These are phyloP conservation scores for Stephanodiscus triporus DNA, from an alignment of 108 stramenopile species.

Conservation along the genomic window DNA sequence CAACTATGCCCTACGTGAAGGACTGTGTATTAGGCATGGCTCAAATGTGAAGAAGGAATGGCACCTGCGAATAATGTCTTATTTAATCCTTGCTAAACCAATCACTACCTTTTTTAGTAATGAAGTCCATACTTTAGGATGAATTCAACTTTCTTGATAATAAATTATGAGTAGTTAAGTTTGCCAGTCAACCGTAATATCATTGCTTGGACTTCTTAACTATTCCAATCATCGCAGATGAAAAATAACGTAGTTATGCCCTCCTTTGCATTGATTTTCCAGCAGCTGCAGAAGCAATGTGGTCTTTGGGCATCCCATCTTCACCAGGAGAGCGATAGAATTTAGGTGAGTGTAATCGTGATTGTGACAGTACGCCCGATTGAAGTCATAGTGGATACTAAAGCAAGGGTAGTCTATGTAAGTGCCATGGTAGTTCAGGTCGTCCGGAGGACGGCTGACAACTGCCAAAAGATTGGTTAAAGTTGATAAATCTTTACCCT, in stretches of 20 bases:
- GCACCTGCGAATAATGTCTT: too few species aligned
- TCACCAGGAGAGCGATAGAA: neutral
- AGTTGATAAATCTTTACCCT: neutral
- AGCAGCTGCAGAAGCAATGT: neutral
- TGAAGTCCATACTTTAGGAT: too few species aligned
- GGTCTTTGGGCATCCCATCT: neutral
- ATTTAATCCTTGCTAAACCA: too few species aligned
- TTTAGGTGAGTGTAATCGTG: constrained; percentile 7
- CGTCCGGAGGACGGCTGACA: constrained; percentile 3
- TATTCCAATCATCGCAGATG: too few species aligned
- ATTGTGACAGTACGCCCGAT: neutral
- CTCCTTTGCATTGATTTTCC: neutral
- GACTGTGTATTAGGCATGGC: too few species aligned
- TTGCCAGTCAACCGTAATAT: too few species aligned
- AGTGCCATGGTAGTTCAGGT: constrained; percentile 11
- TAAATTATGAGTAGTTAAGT: too few species aligned
- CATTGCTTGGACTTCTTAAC: too few species aligned
- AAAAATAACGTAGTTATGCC: neutral
- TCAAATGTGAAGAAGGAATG: too few species aligned
- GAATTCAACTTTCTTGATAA: too few species aligned
- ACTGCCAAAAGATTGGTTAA: neutral
- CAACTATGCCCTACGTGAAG: too few species aligned
- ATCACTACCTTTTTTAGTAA: too few species aligned
- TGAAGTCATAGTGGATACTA: constrained; percentile 14
- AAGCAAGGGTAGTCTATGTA: neutral